These are phyloP conservation scores for Pleurotus tuber-regium DNA, from an alignment of 768 basidiomycete species.

Conservation along the genomic window DNA sequence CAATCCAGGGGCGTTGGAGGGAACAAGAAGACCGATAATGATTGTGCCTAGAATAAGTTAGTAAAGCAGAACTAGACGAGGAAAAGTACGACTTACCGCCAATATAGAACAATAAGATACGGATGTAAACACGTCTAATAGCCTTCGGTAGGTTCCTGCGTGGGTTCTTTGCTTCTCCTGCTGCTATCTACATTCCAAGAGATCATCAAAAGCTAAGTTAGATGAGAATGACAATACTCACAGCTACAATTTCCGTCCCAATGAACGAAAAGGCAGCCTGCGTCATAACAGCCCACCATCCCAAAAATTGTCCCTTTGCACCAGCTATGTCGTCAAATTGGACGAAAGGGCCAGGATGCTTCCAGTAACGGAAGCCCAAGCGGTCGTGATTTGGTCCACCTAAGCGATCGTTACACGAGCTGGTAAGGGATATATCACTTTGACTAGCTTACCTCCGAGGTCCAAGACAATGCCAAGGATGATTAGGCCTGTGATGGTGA, in stretches of 20 bases:
- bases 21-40: conserved; percentile 82
- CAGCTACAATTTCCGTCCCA: conserved; percentile 92
- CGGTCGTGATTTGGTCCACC: conserved; percentile 84
- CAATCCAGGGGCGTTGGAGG: conserved; percentile 61
- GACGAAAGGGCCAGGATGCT: conserved; percentile 83
- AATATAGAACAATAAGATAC: conserved; percentile 83
- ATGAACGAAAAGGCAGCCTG: conserved; percentile 93
- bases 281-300: conserved; percentile 57
- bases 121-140: conserved; percentile 71
- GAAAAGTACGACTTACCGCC: conserved; percentile 17
- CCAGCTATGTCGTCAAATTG: conserved; percentile 68
- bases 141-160: conserved; percentile 60
- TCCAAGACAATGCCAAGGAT: conserved; percentile 76
- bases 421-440: no score
- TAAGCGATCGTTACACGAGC: conserved; percentile 16
- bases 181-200: conserved; percentile 59
- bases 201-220: conserved; percentile 8
- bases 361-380: conserved; percentile 78
- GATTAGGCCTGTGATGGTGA: conserved; percentile 74
- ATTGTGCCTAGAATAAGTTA: conserved; percentile 45
- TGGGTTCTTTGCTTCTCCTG: conserved; percentile 91
- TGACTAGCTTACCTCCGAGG: conserved; percentile 61
- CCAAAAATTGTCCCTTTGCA: conserved; percentile 69
- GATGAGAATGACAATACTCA: conserved; percentile 31
- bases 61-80: background rate